Percentiles rank a stretch among this genome's conserved stretches.
phyloP scores from a whole-genome alignment of 148 eudicot genomes.

The Rhododendron molle region DNA sequence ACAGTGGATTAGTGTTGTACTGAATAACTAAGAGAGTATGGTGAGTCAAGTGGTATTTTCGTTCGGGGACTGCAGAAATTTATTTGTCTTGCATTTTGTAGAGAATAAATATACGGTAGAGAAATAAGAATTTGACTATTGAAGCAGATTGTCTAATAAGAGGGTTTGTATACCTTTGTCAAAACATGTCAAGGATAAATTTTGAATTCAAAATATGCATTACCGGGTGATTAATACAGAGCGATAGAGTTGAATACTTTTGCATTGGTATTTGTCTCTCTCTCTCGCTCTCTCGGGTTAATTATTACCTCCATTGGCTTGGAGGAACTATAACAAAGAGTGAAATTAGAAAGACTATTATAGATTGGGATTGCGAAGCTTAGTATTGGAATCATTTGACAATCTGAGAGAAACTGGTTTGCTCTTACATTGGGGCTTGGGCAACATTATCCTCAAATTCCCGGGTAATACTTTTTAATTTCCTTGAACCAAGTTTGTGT shows the following conservation, averaged over 20 bases:
- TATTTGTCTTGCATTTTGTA: no score
- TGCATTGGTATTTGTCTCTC: not conserved
- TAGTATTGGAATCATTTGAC: conserved; percentile 53
- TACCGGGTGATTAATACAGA: not conserved
- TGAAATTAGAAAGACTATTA: no score
- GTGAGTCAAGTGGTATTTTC: not conserved
- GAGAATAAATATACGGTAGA: no score
- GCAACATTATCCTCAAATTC: conserved; percentile 12
- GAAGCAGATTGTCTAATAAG: not conserved
- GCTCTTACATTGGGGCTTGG: conserved; percentile 43
- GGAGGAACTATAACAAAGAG: not conserved
- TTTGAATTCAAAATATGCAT: not conserved
- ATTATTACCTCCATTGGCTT: not conserved
- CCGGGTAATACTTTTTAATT: conserved; percentile 12
- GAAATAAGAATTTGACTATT: not conserved
- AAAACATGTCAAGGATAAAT: not conserved
- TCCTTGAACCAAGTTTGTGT: not conserved
- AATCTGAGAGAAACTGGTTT: conserved; percentile 32
- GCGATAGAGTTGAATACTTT: not conserved
- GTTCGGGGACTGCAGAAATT: not conserved
- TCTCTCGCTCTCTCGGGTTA: not conserved
- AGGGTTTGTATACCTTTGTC: not conserved
- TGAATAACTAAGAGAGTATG: not conserved
- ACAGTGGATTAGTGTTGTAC: not conserved
- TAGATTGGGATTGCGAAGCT: conserved; percentile 13